A percentile compares a stretch with the other conserved stretches of the same genome.
These are phyloP conservation scores for Lagenidium sp. DNA, from an alignment of 352 stramenopile species.

Conservation along the genomic window DNA sequence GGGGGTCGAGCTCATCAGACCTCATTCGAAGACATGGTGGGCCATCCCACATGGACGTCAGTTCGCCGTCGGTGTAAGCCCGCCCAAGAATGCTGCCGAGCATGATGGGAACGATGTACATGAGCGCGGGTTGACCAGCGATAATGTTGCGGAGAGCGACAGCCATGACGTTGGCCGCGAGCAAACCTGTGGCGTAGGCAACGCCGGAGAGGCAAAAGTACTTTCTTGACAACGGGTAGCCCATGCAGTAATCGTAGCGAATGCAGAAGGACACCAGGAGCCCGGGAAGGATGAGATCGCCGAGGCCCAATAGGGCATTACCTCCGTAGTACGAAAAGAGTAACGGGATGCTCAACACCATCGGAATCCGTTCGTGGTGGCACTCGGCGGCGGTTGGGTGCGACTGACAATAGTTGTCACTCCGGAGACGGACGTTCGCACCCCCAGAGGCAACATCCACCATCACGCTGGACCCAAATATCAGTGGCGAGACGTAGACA, in stretches of 20 bases:
- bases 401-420: too few species aligned
- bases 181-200: constrained; percentile 86
- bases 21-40: constrained; percentile 27
- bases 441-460: constrained; percentile 85
- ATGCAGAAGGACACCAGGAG: constrained; percentile 89
- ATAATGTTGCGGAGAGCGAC: constrained; percentile 86
- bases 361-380: constrained; percentile 30
- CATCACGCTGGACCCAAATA: constrained; percentile 87
- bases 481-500: constrained; percentile 85
- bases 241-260: constrained; percentile 83
- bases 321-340: constrained; percentile 84
- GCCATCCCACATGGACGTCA: constrained; percentile 75
- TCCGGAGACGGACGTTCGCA: constrained; percentile 10
- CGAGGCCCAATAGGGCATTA: constrained; percentile 87
- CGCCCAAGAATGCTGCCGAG: constrained; percentile 55
- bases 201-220: constrained; percentile 72
- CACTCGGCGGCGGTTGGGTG: constrained; percentile 3
- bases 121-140: constrained; percentile 88
- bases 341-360: constrained; percentile 85
- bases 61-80: constrained; percentile 34
- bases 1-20: neutral
- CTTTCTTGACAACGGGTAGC: constrained; percentile 27
- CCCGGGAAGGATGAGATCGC: constrained; percentile 91
- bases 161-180: constrained; percentile 89
- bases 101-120: constrained; percentile 93